Evolutionary conservation across 768 basidiomycete genomes (phyloP).

Genomic region (Lanmaoa pseudosensibilis): DNA sequence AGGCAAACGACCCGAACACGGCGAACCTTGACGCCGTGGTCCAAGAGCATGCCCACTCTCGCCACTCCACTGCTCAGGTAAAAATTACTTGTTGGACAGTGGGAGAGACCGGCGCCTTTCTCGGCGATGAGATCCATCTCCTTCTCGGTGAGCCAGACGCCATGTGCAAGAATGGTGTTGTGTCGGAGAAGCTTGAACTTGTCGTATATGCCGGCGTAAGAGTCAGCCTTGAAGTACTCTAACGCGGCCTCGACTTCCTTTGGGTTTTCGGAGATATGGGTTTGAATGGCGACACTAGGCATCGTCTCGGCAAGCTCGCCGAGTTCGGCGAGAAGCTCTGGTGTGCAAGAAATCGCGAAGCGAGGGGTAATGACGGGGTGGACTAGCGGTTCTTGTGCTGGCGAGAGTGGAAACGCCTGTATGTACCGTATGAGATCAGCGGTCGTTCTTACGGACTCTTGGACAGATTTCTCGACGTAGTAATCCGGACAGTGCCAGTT

Average conservation of each 20-base stretch:
- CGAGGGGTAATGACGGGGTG: slow-evolving; percentile 92
- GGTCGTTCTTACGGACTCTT: slow-evolving; percentile 63
- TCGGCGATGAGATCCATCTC: slow-evolving; percentile 73
- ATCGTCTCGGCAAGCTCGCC: slow-evolving; percentile 59
- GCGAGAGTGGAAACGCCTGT: slow-evolving; percentile 46
- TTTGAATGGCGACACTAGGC: slow-evolving; percentile 76
- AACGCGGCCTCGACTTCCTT: slow-evolving; percentile 68
- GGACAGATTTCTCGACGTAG: slow-evolving; percentile 65
- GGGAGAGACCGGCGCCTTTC: slow-evolving; percentile 74
- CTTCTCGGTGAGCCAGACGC: slow-evolving; percentile 68
- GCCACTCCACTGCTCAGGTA: slow-evolving; percentile 86
- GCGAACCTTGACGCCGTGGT: slow-evolving; percentile 80
- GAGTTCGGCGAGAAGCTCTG: slow-evolving; percentile 61
- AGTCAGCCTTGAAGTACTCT: slow-evolving; percentile 61
- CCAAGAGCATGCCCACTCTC: slow-evolving; percentile 74
- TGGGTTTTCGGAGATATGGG: slow-evolving; percentile 86
- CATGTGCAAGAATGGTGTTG: slow-evolving; percentile 89
- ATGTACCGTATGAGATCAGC: slow-evolving; percentile 68
- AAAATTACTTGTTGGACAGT: slow-evolving; percentile 94
- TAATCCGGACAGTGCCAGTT: slow-evolving; percentile 66
- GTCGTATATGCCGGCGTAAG: slow-evolving; percentile 86
- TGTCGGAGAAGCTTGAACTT: slow-evolving; percentile 66
- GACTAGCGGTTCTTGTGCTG: slow-evolving; percentile 56
- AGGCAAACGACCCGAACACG: not conserved
- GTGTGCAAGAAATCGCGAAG: slow-evolving; percentile 91